Percentiles rank a stretch among this genome's conserved stretches.
phyloP scores from a whole-genome alignment of 257 asterid species.

The Scutellaria barbata region DNA sequence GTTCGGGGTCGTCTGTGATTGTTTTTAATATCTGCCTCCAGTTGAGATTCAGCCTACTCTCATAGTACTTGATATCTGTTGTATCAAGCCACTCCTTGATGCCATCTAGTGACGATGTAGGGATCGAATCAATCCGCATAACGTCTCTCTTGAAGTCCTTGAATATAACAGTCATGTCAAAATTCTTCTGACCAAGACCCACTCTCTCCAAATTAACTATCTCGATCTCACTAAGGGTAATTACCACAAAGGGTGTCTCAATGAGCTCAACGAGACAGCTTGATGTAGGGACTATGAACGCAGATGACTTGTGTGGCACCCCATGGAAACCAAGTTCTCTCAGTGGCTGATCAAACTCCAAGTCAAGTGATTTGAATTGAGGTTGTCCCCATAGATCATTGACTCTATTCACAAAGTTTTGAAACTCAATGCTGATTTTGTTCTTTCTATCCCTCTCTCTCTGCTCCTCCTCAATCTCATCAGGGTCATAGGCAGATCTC shows the following conservation, averaged over 20 bases:
- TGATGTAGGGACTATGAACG: constrained; percentile 60
- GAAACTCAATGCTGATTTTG: constrained; percentile 59
- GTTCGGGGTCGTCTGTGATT: constrained; percentile 54
- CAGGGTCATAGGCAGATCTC: constrained; percentile 68
- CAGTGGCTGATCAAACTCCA: constrained; percentile 65
- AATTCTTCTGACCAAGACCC: constrained; percentile 67
- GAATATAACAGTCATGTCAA: constrained; percentile 63
- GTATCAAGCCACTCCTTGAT: constrained; percentile 71
- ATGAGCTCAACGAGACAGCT: constrained; percentile 61
- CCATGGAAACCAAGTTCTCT: constrained; percentile 66
- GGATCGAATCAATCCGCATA: constrained; percentile 63
- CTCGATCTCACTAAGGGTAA: constrained; percentile 57
- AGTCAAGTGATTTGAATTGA: constrained; percentile 47
- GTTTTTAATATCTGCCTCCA: constrained; percentile 58
- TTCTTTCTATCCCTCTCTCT: constrained; percentile 63
- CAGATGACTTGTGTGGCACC: constrained; percentile 59
- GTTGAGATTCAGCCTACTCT: constrained; percentile 66
- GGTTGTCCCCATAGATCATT: constrained; percentile 60
- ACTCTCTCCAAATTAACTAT: constrained; percentile 66
- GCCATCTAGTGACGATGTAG: constrained; percentile 56
- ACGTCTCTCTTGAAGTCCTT: constrained; percentile 66
- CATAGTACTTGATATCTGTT: constrained; percentile 61
- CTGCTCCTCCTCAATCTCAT: constrained; percentile 72
- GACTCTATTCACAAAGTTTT: constrained; percentile 55
- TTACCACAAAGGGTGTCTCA: constrained; percentile 59